Base-by-base conservation (phyloP, 177 flowering plant genomes). In the Vitis hybrid region DNA sequence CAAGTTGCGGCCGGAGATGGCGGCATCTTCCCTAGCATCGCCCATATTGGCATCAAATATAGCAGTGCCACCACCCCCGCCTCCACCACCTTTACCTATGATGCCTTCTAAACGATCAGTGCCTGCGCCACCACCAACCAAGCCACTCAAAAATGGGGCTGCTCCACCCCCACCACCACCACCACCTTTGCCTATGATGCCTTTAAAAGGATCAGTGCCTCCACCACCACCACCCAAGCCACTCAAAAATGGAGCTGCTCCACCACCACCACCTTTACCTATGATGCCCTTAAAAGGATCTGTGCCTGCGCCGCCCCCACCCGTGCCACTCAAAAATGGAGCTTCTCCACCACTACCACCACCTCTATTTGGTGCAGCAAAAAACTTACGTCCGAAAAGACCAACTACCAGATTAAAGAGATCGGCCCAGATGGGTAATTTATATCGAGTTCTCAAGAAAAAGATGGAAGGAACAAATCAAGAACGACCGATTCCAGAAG, bases 311-410 rank as follows among this genome's bases (percentile, higher is more conserved):
- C 14, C 71, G 32, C 81, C 82, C 21, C 81, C 85, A 52, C 86
- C 82, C 62, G 81, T 82, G 14, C 66, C 69, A 74, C 56, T 67
- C 19, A 78, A 73, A 2, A 82, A 79, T 60, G 45, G 14, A 19
- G 77, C 56, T 67, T 79, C 76, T 7, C 90, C 89, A 23, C 92
- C 88, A 10, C 90, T 86, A 19, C 92, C 88, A 19, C 77, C 77
- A 59, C 68, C 77, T 64, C 72, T 60, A 59, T 55, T 64, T 57
- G 82, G 76, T 1, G 86, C 62, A 4, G 40, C 67, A 52, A 80
- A 52, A 72, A 75, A 77, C 52, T 75, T 82, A 26, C 81, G 81
- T 52, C 80, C 83, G 17, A 85, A 77, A 82, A 84, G 81, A 74
- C 74, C 77, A 62, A 64, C 62, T 55, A 79, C 87, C 5, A 87